Conservation (phyloP, 75 land plant species). For the Sequoia sempervirens region DNA sequence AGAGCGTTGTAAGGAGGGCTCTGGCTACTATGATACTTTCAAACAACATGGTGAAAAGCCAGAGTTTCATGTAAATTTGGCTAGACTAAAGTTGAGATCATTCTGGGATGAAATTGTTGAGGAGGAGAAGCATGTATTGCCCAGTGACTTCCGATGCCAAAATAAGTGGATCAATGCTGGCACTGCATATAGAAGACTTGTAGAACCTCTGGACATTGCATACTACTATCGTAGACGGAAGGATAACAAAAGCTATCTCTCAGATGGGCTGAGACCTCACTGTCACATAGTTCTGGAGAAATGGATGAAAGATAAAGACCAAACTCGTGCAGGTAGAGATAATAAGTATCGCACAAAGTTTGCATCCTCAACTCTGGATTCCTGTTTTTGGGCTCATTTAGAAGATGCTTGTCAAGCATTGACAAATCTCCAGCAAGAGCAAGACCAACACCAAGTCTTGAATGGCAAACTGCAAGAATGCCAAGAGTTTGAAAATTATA, state of each 20-base stretch:
- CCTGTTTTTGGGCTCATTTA: background rate
- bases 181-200: constrained; percentile 10
- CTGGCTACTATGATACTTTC: constrained; percentile 6
- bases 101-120: constrained; percentile 20
- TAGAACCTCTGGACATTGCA: constrained; percentile 19
- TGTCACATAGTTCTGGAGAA: background rate
- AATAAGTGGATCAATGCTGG: constrained; percentile 19
- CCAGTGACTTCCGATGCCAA: constrained; percentile 4
- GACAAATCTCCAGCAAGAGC: background rate
- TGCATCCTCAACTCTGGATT: background rate
- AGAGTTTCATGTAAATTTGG: background rate
- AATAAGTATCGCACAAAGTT: background rate
- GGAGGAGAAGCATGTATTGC: constrained; percentile 1
- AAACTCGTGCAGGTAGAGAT: background rate
- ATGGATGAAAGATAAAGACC: constrained; percentile 7
- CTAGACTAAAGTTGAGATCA: background rate
- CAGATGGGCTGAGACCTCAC: background rate
- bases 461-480: background rate
- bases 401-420: background rate
- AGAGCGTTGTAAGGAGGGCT: background rate
- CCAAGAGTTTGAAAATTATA: background rate
- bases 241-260: background rate
- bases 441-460: background rate
- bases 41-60: background rate
- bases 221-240: constrained; percentile 9